Evolutionary conservation across 371 early-diverging fungal genomes (phyloP).

Genomic region (Saksenaea oblongispora): DNA sequence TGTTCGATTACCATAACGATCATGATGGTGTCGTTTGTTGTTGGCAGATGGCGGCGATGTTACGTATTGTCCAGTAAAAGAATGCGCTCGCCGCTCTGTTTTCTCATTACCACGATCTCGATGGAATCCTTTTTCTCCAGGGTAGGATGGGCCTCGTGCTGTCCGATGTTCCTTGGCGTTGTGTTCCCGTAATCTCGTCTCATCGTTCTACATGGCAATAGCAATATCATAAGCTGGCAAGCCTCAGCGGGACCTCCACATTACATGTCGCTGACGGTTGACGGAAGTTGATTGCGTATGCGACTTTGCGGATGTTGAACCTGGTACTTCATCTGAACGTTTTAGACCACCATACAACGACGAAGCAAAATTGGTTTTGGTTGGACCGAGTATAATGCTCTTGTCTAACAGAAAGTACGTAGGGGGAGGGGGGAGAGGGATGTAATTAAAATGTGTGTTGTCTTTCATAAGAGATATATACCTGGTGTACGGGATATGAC

Average conservation of each 20-base stretch:
- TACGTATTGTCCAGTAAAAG: constrained; percentile 1
- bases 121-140: constrained; percentile 35
- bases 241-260: neutral
- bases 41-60: neutral
- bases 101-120: constrained; percentile 16
- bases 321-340: constrained; percentile 37
- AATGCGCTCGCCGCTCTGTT: constrained; percentile 16
- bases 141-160: constrained; percentile 26
- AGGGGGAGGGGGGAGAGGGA: neutral
- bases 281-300: constrained; percentile 4
- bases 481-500: constrained; percentile 36
- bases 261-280: constrained; percentile 21
- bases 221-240: neutral
- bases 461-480: neutral
- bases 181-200: constrained; percentile 7
- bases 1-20: neutral
- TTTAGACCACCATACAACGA: constrained; percentile 54
- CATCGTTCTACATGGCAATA: constrained; percentile 10
- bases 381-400: constrained; percentile 57
- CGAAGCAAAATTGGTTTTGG: constrained; percentile 63
- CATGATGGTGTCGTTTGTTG: constrained; percentile 5
- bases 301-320: constrained; percentile 12
- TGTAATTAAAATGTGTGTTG: neutral
- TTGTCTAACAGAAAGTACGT: constrained; percentile 35
- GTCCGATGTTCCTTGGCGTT: constrained; percentile 18